Evolutionary conservation across 2,329 filamentous ascomycete genomes (phyloP), one percentile per base, ranked within the genome.

Genomic region (Aspergillus bombycis): DNA sequence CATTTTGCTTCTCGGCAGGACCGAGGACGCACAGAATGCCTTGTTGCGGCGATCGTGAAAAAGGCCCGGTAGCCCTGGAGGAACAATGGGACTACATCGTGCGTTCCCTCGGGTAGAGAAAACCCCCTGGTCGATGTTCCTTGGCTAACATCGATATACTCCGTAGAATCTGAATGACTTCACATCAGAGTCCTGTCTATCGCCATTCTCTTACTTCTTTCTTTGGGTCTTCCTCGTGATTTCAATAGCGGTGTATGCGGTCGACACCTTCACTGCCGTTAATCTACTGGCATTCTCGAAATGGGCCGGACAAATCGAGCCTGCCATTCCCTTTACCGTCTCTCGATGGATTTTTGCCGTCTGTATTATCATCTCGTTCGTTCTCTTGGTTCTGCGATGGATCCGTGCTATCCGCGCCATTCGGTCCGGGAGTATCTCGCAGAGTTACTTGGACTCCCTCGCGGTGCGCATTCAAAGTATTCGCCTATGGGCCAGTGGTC

Each of bases 31-130:
- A 34, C 76, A 85, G 73, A 57, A 93, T 93, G 91, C 84, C 86
- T 70, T 91, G 89, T 74, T 82, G 86, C 70, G 85, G 87, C 67
- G 86, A 88, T 66, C 73, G 80, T 69, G 78, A 80, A 66, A 90
- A 91, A 75, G 85, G 83, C 68, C 84, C 90, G 67, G 85, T 94
- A 66, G 85, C 87, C 67, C 89, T 91, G 64, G 94, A 97, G 79
- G 92, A 95, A 81, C 91, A 93, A 84, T 98, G 94, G 94, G 92
- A 94, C 73, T 96, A 94, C 77, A 94, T 98, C 76, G 91, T 93
- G 81, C 75, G 90, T 66, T 62, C 30, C 26, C 32, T 32, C 38
- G 30, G 3, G 26, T 30, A 19, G 32, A 30, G 1, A 11, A 11
- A 1, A 8, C 8, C 38, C 38, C 38, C 19, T 32, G 38, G 3